Base-by-base conservation (phyloP, 2,329 filamentous ascomycete genomes). In the Plectosphaerella cucumerina region DNA sequence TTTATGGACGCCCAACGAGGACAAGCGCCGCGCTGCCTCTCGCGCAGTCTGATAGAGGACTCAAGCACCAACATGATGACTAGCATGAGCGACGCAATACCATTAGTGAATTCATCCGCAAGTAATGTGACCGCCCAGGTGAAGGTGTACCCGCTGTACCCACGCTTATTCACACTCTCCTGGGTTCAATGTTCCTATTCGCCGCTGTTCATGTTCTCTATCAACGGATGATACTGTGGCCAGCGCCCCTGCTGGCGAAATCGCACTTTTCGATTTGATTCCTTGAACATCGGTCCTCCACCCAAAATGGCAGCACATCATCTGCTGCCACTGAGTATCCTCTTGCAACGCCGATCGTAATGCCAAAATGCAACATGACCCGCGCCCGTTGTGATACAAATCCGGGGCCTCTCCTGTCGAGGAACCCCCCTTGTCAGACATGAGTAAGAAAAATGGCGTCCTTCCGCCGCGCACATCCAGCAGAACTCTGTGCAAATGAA, bases 211-310 rank as follows among this genome's bases (percentile, higher is more conserved):
- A 31, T 31, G 12, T 31, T 31, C 26, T 31, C 26, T 51, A 55
- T 56, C 59, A 47, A 50, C 50, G 47, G 50, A 54, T 46, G n/a
- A 35, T 44, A 35, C 35, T 17, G 21, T 44, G 34, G 22, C 9
- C 44, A 47, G 26, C 14, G 47, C 18, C 12, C 26, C 12, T 31
- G 8, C 26, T 31, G 26, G 26, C 26, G 26, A 31, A 31, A 31
- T 31, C 26, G 4, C 26, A 31, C 26, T 31, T 31, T 31, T 31
- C 22, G 39, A 4, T 62, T 72, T 48, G 69, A 72, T 49, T 60
- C 71, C 49, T 72, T 69, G 21, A 51, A 60, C 20, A 65, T 31
- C 8, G 26, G 26, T 11, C 26, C 26, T 31, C 26, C 26, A 31
- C 6, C 26, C 12, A 11, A n/a, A n/a, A n/a, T n/a, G n/a, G n/a